phyloP scores from a whole-genome alignment of 768 basidiomycete genomes.

The Phylloporus arenicola region DNA sequence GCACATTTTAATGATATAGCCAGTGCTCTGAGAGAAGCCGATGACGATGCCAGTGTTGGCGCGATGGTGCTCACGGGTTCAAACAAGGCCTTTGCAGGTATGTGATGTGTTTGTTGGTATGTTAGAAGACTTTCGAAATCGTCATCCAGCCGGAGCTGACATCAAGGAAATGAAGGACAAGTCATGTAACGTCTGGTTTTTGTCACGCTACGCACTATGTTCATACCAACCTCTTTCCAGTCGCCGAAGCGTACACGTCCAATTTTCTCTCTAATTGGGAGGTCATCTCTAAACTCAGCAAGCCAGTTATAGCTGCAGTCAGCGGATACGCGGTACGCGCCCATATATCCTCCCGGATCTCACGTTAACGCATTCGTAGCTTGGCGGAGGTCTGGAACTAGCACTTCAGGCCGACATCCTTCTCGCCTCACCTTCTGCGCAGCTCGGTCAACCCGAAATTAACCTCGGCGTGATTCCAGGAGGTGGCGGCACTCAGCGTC shows the following conservation, averaged over 20 bases:
- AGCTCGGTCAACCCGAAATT: constrained; percentile 96
- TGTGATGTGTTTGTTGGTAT: constrained; percentile 19
- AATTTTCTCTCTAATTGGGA: constrained; percentile 88
- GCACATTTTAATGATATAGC: constrained; percentile 82
- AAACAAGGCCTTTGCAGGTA: constrained; percentile 90
- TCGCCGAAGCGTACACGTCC: constrained; percentile 79
- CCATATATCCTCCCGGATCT: not conserved
- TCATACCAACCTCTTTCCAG: constrained; percentile 35
- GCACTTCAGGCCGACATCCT: constrained; percentile 97
- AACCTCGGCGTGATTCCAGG: constrained; percentile 94
- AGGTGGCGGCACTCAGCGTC: constrained; percentile 89
- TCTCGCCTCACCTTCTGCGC: constrained; percentile 82
- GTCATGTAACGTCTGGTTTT: constrained; percentile 52
- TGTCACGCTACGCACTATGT: not conserved
- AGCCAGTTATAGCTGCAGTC: constrained; percentile 95
- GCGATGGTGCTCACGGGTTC: constrained; percentile 92
- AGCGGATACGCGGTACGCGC: constrained; percentile 82
- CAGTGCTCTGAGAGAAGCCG: constrained; percentile 63
- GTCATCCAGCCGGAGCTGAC: constrained; percentile 78
- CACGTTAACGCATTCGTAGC: constrained; percentile 41
- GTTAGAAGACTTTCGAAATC: not conserved
- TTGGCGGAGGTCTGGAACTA: constrained; percentile 95
- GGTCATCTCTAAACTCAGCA: constrained; percentile 63
- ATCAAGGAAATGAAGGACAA: constrained; percentile 99
- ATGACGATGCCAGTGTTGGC: constrained; percentile 64